Conservation (phyloP, 129 eudicot genomes). For the Erigeron canadensis region DNA sequence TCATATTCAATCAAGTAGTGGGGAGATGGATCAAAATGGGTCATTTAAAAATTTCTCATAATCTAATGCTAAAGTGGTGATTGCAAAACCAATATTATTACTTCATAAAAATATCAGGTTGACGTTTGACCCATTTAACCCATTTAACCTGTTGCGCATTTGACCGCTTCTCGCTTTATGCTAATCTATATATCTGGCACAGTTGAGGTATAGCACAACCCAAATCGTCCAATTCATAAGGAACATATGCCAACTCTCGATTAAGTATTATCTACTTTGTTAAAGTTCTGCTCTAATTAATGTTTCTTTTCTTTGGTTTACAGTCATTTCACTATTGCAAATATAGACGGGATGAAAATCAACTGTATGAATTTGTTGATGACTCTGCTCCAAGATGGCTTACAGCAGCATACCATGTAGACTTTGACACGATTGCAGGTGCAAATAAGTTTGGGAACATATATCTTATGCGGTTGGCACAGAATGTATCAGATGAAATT, state of each 20-base stretch:
- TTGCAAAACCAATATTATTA: too few relatives aligned
- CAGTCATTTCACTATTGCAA: conserved; percentile 98
- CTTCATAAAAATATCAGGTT: neutral
- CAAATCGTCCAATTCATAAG: neutral
- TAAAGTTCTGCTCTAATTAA: conserved; percentile 8
- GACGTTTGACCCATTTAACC: neutral
- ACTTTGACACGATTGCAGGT: conserved; percentile 98
- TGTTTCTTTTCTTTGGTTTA: neutral
- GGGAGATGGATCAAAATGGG: neutral
- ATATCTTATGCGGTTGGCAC: conserved; percentile 89
- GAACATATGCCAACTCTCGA: neutral
- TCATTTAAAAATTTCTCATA: too few relatives aligned
- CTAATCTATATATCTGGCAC: too few relatives aligned
- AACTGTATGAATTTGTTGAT: conserved; percentile 91
- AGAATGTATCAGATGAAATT: conserved; percentile 96
- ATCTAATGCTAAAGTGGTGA: too few relatives aligned
- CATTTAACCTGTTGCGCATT: neutral
- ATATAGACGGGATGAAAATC: conserved; percentile 96
- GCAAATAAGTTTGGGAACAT: conserved; percentile 95
- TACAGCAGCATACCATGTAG: conserved; percentile 86
- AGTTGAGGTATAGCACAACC: too few relatives aligned
- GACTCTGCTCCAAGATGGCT: conserved; percentile 96
- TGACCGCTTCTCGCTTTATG: neutral
- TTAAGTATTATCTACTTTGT: neutral
- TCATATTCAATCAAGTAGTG: neutral